These are phyloP conservation scores for Mycena latifolia DNA, from an alignment of 768 basidiomycete species.

Conservation along the genomic window DNA sequence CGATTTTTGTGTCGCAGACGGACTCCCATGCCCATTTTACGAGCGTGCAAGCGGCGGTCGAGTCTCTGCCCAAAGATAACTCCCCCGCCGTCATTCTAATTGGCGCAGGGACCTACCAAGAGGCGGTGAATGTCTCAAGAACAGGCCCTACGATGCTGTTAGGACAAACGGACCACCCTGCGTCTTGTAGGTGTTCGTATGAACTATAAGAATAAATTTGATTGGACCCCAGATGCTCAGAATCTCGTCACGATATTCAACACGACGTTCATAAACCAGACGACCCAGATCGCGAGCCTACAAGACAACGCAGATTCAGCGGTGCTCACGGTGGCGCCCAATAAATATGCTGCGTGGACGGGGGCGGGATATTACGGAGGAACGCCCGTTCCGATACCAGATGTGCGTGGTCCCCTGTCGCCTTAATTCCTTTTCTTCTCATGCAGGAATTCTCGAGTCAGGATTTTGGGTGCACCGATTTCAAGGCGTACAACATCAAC, in stretches of 20 bases:
- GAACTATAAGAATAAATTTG: background rate
- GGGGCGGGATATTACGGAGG: conserved; percentile 55
- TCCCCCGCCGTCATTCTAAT: conserved; percentile 41
- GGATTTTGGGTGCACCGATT: conserved; percentile 56
- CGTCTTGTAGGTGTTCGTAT: conserved; percentile 16
- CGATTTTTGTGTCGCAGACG: conserved; percentile 46
- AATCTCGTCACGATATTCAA: conserved; percentile 37
- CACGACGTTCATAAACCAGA: conserved; percentile 51
- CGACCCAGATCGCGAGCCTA: conserved; percentile 35
- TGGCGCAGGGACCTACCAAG: conserved; percentile 46
- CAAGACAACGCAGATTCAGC: conserved; percentile 58
- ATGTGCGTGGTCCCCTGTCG: conserved; percentile 4
- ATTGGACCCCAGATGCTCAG: conserved; percentile 14
- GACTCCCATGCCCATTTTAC: conserved; percentile 40
- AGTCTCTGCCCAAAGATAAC: conserved; percentile 34
- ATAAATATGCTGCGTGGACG: conserved; percentile 55
- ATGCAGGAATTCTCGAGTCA: background rate
- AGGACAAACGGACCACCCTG: conserved; percentile 36
- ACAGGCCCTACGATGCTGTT: conserved; percentile 44
- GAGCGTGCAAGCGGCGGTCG: conserved; percentile 42
- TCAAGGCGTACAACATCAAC: conserved; percentile 63
- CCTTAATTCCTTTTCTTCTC: background rate
- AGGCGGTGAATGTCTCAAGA: conserved; percentile 47
- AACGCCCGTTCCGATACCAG: conserved; percentile 45
- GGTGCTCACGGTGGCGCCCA: conserved; percentile 56